Evolutionary conservation across 2,329 filamentous ascomycete species (phyloP).

Genomic region (Cylindrodendrum hubeiense): DNA sequence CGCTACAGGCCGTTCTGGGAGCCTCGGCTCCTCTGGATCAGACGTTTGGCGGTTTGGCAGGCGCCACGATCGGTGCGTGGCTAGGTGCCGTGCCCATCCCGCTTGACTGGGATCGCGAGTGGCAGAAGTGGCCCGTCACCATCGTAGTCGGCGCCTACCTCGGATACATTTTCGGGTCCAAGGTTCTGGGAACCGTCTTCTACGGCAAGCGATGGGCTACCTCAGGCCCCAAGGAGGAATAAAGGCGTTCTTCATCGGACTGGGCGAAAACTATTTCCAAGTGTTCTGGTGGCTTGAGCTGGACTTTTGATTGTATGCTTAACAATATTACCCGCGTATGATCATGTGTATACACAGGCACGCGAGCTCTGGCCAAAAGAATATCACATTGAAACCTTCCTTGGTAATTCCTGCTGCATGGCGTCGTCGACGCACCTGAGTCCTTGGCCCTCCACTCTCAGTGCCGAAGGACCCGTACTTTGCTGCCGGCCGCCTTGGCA

Average conservation of each 20-base stretch:
- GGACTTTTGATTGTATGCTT: constrained; percentile 4
- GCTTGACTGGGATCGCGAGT: constrained; percentile 98
- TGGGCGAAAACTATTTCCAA: neutral
- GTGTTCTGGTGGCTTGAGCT: neutral
- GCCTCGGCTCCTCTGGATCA: constrained; percentile 82
- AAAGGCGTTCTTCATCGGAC: neutral
- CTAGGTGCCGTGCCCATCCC: constrained; percentile 95
- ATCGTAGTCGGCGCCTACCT: constrained; percentile 86
- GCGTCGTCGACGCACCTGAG: constrained; percentile 17
- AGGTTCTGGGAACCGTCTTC: constrained; percentile 65
- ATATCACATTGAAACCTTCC: neutral
- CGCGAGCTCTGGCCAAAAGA: constrained; percentile 5
- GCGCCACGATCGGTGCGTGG: constrained; percentile 86
- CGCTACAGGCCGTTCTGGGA: constrained; percentile 79
- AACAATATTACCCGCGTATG: neutral
- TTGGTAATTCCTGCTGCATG: constrained; percentile 5
- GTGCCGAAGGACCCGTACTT: constrained; percentile 35
- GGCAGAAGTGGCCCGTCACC: constrained; percentile 98
- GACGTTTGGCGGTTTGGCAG: constrained; percentile 84
- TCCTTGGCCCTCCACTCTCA: constrained; percentile 40
- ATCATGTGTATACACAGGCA: constrained; percentile 6
- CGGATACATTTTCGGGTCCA: constrained; percentile 80
- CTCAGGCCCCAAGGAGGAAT: constrained; percentile 46
- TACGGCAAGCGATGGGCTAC: constrained; percentile 59
- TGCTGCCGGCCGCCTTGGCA: constrained; percentile 38